Conservation (phyloP, 192 early-diverging fungal genomes). For the Mortierella claussenii region DNA sequence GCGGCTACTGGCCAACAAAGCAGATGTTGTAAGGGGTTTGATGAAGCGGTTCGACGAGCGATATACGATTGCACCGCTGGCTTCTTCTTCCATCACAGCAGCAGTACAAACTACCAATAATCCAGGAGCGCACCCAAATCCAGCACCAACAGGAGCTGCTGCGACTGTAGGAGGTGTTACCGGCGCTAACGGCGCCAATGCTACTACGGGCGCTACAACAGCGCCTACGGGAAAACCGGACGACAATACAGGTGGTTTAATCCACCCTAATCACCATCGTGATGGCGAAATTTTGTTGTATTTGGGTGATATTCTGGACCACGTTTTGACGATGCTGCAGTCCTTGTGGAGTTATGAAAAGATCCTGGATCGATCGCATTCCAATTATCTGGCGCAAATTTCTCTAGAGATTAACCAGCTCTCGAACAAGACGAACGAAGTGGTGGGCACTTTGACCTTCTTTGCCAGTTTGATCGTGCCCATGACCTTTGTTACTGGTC, state of each 20-base stretch:
- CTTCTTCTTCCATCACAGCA: not conserved
- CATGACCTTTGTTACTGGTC: conserved; percentile 69
- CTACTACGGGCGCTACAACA: not conserved
- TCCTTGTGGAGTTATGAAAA: conserved; percentile 82
- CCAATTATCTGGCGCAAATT: conserved; percentile 81
- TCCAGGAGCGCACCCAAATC: no score
- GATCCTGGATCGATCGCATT: conserved; percentile 73
- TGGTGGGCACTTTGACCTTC: conserved; percentile 59
- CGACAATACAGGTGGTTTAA: not conserved
- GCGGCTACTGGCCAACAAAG: conserved; percentile 75
- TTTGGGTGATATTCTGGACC: conserved; percentile 84
- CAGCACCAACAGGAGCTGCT: not conserved
- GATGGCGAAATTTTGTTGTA: conserved; percentile 76
- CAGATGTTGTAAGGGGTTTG: conserved; percentile 78
- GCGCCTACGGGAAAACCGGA: not conserved
- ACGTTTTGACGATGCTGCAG: conserved; percentile 84
- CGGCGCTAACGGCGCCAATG: not conserved
- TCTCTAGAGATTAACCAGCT: conserved; percentile 75
- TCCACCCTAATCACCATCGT: conserved; percentile 12
- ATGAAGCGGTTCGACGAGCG: conserved; percentile 75
- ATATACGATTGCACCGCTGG: conserved; percentile 34
- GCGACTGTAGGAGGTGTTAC: conserved; percentile 6
- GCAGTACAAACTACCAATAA: no score
- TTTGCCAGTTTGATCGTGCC: conserved; percentile 66
- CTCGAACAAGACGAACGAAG: conserved; percentile 63